phyloP scores from a whole-genome alignment of 495 filamentous ascomycete genomes.

The Penicillium turbatum region DNA sequence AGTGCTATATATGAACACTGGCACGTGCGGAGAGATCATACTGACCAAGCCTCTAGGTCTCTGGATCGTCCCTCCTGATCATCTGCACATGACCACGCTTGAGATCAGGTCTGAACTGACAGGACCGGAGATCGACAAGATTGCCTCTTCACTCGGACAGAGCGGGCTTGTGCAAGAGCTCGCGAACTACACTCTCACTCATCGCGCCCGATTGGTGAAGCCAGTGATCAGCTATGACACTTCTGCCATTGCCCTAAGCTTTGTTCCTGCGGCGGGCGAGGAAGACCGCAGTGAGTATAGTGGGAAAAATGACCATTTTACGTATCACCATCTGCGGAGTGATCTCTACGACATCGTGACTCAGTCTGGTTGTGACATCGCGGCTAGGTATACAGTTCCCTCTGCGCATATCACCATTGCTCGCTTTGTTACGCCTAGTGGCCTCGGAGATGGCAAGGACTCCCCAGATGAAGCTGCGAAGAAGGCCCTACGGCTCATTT shows the following conservation, averaged over 20 bases:
- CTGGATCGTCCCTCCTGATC: conserved; percentile 75
- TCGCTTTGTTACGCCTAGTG: conserved; percentile 62
- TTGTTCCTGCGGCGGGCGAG: conserved; percentile 69
- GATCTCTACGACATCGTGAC: conserved; percentile 64
- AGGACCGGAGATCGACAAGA: conserved; percentile 51
- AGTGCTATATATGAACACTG: conserved; percentile 21
- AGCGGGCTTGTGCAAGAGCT: conserved; percentile 46
- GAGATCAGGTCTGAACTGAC: conserved; percentile 74
- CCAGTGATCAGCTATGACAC: conserved; percentile 82
- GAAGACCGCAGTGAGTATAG: conserved; percentile 11
- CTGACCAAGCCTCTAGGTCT: conserved; percentile 49
- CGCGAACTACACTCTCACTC: conserved; percentile 55
- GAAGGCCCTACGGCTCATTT: conserved; percentile 55
- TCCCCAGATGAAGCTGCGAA: conserved; percentile 25
- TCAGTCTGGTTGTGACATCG: conserved; percentile 56
- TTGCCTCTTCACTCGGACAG: conserved; percentile 52
- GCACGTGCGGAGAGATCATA: not conserved
- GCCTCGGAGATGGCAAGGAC: conserved; percentile 33
- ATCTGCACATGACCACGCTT: conserved; percentile 80
- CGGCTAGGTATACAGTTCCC: conserved; percentile 76
- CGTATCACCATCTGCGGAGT: conserved; percentile 84
- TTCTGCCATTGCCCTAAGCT: conserved; percentile 78
- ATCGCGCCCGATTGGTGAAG: conserved; percentile 70
- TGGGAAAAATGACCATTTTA: conserved; percentile 55
- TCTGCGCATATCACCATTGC: conserved; percentile 85